Base-by-base conservation (phyloP, 768 basidiomycete species). In the Fomitopsis serialis region DNA sequence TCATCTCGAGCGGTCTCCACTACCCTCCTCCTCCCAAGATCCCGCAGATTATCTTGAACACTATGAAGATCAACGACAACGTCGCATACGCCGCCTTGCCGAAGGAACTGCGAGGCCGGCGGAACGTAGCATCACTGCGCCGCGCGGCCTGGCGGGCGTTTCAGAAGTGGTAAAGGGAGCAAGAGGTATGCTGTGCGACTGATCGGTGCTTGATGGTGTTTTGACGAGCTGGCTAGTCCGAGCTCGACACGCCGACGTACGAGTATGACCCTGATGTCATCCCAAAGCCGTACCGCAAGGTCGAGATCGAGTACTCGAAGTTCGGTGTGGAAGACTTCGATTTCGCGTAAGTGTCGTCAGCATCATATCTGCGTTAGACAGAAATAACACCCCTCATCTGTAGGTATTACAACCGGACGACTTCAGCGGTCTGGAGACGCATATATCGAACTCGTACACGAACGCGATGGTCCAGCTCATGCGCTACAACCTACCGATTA, bases 311-410 rank as follows among this genome's bases (percentile, higher is more conserved):
- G 68, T 99, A 99, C 66, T 95, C 92, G 36, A 96, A 95, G 63
- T 99, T 99, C 63, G 96, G 96, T 3, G 92, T 98, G 17, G 96
- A 98, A 66, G 96, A 99, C 69, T 99, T 99, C 63, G 97, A 99
- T 69, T 99, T 99, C 63, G 96, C 80, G 94, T 92, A 66, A 52
- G 78, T 67, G 12, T 0, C 13, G 17, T 32, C 37, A 9, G 25
- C 19, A 11, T 23, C 29, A 44, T 25, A 13, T 1, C 21, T 40
- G 9, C 23, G 19, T 2, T 15, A n/a, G n/a, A n/a, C n/a, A n/a
- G 12, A 9, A 22, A 15, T 19, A 24, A 12, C 11, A 22, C 21
- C 17, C 29, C 15, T 32, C 10, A 13, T 29, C 40, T 54, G 15
- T 13, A 95, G 93, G 2, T 98, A 92, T 67, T 98, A 94, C 72